Base-by-base conservation (phyloP, 257 asterid genomes). In the Henckelia pumila region DNA sequence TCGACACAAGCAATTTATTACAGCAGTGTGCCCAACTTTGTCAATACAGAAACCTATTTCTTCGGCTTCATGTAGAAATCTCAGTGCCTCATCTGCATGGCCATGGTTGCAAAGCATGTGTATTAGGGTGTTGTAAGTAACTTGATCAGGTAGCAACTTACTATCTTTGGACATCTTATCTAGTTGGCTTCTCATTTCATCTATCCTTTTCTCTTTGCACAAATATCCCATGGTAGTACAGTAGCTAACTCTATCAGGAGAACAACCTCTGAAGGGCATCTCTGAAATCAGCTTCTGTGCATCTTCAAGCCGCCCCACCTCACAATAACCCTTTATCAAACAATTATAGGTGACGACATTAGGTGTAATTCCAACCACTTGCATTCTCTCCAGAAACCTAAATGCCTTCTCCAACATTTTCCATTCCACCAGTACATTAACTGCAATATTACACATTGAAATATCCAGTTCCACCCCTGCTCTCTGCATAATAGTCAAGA, bases 241-340 rank as follows among this genome's bases (percentile, higher is more conserved):
- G 70, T 90, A 90, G 76, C 97, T 86, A 75, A 87, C 87, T 70
- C 86, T 93, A 83, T 93, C 99, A 0, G 97, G 95, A 44, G 63
- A 67, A 76, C 95, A 93, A 14, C 95, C 88, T 74, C 65, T 84
- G 7, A 68, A 70, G 6, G 89, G 89, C 97, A 93, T 88, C 71
- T 81, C 91, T 56, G 74, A 83, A 26, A 93, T 86, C 82, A 90
- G 23, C 80, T 82, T 82, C 33, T 86, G 5, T 20, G 97, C 97
- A 61, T 75, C 79, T 64, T 81, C 95, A 50, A 83, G 25, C 59
- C 62, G 77, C 59, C 81, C 76, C 69, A 47, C 62, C 76, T 88
- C 97, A 81, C 99, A 90, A 47, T 85, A 88, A 93, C 72, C 2
- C n/a, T n/a, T n/a, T n/a, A n/a, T n/a, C n/a, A n/a, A n/a, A n/a